Base-by-base conservation (phyloP, 2,329 filamentous ascomycete species). In the Claviceps monticola region DNA sequence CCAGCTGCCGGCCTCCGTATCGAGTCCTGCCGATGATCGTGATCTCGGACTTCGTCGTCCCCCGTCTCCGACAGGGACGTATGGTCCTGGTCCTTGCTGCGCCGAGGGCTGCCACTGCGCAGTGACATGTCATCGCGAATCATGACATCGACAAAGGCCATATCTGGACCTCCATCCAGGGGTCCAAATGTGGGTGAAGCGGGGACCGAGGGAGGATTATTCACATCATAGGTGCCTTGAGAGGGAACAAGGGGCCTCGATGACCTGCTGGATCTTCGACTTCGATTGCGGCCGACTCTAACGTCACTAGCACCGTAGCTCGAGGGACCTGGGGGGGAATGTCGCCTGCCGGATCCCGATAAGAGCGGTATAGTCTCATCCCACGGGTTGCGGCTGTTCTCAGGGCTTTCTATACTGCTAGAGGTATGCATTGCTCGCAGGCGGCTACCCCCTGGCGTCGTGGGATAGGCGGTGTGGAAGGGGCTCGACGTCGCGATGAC, bases 121-220 rank as follows among this genome's bases (percentile, higher is more conserved):
- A 70, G 64, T 21, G 71, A 68, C 41, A 85, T 68, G 49, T 87
- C 80, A 56, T 84, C 80, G 8, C 82, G 74, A 51, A 88, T 77
- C 77, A 89, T 83, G 56, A 84, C 74, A 67, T 84, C 81, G n/a
- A 78, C 78, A 59, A 83, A 81, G 55, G 71, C 78, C 66, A 83
- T 71, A 38, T 78, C 74, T 52, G 73, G 65, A 26, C 71, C 71
- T 36, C 71, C 71, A 53, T 76, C 72, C 0, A 64, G 58, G 0
- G 74, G 65, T 1, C 75, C 74, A 53, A 81, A 67, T 1, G 66
- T 66, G 2, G 82, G 82, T 7, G 79, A 80, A 0, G 76, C 78
- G 2, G 82, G 82, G 46, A 85, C 72, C 0, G 83, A 86, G 1
- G 82, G 83, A 3, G 82, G 82, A 55, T 84, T 81, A 59, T 86